These are phyloP conservation scores for Aureobasidium sp. DNA, from an alignment of 2,329 filamentous ascomycete species.

Conservation along the genomic window DNA sequence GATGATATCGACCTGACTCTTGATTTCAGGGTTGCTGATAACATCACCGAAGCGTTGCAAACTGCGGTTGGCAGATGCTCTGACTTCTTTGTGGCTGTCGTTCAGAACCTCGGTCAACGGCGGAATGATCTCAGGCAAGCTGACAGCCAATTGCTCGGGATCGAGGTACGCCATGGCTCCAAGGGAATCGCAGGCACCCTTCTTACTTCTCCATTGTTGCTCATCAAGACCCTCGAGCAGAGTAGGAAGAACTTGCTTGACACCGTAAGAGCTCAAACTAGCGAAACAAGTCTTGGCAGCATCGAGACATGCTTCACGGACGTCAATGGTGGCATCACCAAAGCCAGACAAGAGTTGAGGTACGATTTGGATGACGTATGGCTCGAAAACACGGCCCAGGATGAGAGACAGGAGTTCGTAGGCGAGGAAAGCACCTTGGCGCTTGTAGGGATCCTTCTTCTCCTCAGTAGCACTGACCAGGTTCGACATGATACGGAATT, in stretches of 20 bases:
- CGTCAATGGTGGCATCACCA: slow-evolving; percentile 78
- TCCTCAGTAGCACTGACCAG: slow-evolving; percentile 82
- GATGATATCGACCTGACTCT: slow-evolving; percentile 80
- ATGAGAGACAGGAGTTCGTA: slow-evolving; percentile 85
- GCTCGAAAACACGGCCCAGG: slow-evolving; percentile 83
- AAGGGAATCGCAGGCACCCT: slow-evolving; percentile 90
- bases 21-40: slow-evolving; percentile 95
- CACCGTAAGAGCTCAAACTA: slow-evolving; percentile 87
- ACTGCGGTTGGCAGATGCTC: slow-evolving; percentile 84
- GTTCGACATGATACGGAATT: slow-evolving; percentile 76
- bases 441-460: slow-evolving; percentile 83
- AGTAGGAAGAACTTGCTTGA: slow-evolving; percentile 88
- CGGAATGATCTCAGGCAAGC: slow-evolving; percentile 92
- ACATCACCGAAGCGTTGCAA: slow-evolving; percentile 97
- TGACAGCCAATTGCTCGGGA: slow-evolving; percentile 85
- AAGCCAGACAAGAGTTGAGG: slow-evolving; percentile 84
- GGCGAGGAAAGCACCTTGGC: slow-evolving; percentile 80
- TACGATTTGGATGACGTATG: slow-evolving; percentile 92
- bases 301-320: slow-evolving; percentile 86
- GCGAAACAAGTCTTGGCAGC: slow-evolving; percentile 92
- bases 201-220: slow-evolving; percentile 95
- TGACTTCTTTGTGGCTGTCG: slow-evolving; percentile 96
- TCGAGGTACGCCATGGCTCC: slow-evolving; percentile 99
- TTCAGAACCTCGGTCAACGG: slow-evolving; percentile 89
- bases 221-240: slow-evolving; percentile 89